Evolutionary conservation across 2,329 filamentous ascomycete genomes (phyloP), one percentile per base, ranked within the genome.

Genomic region (Boeremia lycopersici): DNA sequence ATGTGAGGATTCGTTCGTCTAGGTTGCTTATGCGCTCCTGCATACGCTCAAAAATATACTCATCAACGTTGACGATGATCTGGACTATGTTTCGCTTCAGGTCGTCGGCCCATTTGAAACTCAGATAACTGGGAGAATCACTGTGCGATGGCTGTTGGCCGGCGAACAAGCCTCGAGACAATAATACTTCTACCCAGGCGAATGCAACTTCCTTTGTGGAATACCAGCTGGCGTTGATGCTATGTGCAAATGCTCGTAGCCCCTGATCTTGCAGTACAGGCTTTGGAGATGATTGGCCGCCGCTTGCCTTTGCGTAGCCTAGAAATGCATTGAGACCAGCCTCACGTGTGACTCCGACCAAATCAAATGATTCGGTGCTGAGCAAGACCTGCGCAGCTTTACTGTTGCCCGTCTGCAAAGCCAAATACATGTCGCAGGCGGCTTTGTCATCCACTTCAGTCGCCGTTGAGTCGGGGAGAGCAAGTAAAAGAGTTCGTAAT

Each of bases 11-110:
- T 7, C 56, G 59, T 4, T 51, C 42, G 40, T 73, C 69, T 13
- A 77, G 57, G 10, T 58, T 47, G 15, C 55, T 57, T 11, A 78
- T 56, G 17, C 71, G 65, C 9, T 77, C 69, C 8, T 64, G 62
- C 57, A 82, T 67, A 43, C 67, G 71, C 19, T 73, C 67, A 57
- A 79, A 82, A 3, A 86, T 76, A 58, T 76, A 78, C 28, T 83
- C 81, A 59, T 88, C 84, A 25, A 82, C 78, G 36, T 76, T 75
- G 26, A 84, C 74, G 12, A 86, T 73, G 38, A 84, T 71, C 49
- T 82, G 76, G 3, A 83, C 77, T 1, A 86, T 71, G 7, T 79
- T 78, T 10, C 82, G 76, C 64, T 86, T 87, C 19, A 87, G 75
- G 11, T 74, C 70, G 30, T 82, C 78, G 0, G 82, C 73, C 85